Base-by-base conservation (phyloP, 768 basidiomycete genomes). In the Thelephora aurantiotincta region DNA sequence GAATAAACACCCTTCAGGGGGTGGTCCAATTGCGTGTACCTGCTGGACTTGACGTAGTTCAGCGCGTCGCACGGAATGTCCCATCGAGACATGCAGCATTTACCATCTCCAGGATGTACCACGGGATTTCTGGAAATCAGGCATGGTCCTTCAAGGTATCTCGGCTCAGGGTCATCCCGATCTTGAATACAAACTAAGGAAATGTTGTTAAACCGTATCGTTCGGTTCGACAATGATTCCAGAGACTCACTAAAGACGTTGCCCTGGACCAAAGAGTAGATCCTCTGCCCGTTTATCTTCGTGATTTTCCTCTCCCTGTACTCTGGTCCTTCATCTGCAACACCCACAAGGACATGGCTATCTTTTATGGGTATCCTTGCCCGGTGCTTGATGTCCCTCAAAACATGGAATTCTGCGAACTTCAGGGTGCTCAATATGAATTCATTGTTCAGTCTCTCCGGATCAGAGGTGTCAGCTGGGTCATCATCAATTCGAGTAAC, bases 291-390 rank as follows among this genome's bases (percentile, higher is more conserved):
- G 56, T 68, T 80, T 1, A 82, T 72, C 51, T 81, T 70, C 34
- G 71, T 56, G 46, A 63, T 56, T 1, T 78, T 78, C n/a, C 60
- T 63, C 6, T 58, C 46, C 18, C 57, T 58, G 51, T 85, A 84
- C 0, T 78, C 75, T 0, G 79, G 76, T 0, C 85, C 85, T 61
- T 90, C 85, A 54, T 92, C 89, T 2, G 85, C 82, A 7, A 91
- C 73, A 1, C 90, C 89, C 11, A 89, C 82, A 1, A 92, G 69
- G 22, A 78, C 68, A 50, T 77, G 77, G 50, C 78, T 79, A 0
- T 77, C 64, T 0, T 79, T 79, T 9, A 92, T 71, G 3, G 71
- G 75, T 22, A 92, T 83, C 7, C 85, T 70, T 0, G 88, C 88
- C 35, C 70, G 66, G 53, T 85, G 77, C 54, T 90, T 90, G 55